These are phyloP conservation scores for Irpex rosettiformis DNA, from an alignment of 1,284 basidiomycete genomes.

Conservation along the genomic window DNA sequence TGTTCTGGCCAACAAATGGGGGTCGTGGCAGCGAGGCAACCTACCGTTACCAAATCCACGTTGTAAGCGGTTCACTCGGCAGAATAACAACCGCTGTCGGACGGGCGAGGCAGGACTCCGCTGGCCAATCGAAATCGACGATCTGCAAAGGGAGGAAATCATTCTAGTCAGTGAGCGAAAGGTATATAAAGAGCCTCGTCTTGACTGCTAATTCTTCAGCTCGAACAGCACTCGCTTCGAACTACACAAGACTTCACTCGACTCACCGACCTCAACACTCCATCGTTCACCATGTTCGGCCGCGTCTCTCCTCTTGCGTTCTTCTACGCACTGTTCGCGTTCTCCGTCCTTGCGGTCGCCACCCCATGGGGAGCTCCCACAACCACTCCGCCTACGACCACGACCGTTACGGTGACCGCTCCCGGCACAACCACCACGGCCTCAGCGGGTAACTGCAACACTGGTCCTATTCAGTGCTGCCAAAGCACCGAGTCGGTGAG, in stretches of 20 bases:
- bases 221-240: conserved; percentile 1
- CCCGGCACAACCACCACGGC: conserved; percentile 15
- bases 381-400: conserved; percentile 8
- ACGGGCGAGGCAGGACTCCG: neutral
- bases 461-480: conserved; percentile 30
- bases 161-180: neutral
- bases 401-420: conserved; percentile 17
- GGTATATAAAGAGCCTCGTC: neutral
- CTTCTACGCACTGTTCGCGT: conserved; percentile 17
- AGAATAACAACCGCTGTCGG: neutral
- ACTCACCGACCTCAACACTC: neutral
- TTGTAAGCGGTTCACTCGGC: neutral
- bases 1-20: neutral
- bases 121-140: neutral
- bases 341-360: conserved; percentile 27
- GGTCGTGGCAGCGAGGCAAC: neutral
- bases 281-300: conserved; percentile 17
- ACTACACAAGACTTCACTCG: neutral
- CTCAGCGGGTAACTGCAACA: conserved; percentile 22
- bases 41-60: neutral
- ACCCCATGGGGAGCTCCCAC: conserved; percentile 18
- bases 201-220: neutral
- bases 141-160: neutral
- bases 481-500: conserved; percentile 19
- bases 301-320: conserved; percentile 15